Evolutionary conservation across 306 rosid genomes (phyloP).

Genomic region (Cicer pinnatifidum): DNA sequence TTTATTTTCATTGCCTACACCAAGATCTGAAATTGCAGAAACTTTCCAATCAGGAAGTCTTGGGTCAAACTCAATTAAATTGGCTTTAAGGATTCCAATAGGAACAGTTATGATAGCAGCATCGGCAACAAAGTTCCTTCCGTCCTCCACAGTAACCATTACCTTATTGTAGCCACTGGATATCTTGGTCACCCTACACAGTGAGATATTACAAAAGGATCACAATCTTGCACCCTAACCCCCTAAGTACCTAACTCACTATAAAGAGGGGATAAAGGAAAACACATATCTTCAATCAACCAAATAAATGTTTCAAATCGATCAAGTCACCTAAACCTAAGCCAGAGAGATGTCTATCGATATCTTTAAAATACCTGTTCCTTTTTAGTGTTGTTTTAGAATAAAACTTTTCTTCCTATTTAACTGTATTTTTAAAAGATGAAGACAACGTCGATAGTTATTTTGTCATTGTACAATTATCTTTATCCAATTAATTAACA

Average conservation of each 20-base stretch:
- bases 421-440: not conserved
- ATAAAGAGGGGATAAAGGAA: not conserved
- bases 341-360: not conserved
- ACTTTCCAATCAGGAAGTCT: slow-evolving; percentile 74
- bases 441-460: not conserved
- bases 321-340: slow-evolving; percentile 22
- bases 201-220: slow-evolving; percentile 35
- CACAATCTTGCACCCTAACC: slow-evolving; percentile 23
- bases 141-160: slow-evolving; percentile 66
- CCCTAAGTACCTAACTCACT: not conserved
- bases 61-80: slow-evolving; percentile 68
- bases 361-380: not conserved
- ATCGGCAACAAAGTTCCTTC: slow-evolving; percentile 62
- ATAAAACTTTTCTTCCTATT: not conserved
- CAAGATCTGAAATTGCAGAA: slow-evolving; percentile 73
- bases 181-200: slow-evolving; percentile 56
- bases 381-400: not conserved
- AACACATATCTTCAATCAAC: not conserved
- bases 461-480: not conserved
- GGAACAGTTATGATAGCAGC: slow-evolving; percentile 67
- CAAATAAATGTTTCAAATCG: slow-evolving; percentile 11
- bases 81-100: slow-evolving; percentile 73
- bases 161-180: slow-evolving; percentile 63
- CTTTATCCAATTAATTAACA: not conserved
- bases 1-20: slow-evolving; percentile 83